Base-by-base conservation (phyloP, 1,284 basidiomycete genomes). In the Singerocomus inundabilis region DNA sequence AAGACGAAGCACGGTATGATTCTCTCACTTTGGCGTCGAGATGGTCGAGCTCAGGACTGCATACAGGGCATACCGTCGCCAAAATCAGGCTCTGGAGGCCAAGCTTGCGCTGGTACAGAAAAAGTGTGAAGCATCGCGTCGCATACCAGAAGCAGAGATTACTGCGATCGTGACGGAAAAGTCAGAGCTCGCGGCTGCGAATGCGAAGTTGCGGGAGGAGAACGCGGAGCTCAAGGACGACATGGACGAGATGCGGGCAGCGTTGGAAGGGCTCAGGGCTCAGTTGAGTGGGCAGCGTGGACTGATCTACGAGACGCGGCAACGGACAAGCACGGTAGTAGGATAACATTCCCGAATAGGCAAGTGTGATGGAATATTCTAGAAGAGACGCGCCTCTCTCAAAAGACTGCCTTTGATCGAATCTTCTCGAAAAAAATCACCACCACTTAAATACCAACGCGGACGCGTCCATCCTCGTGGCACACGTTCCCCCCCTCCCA, bases 211-310 rank as follows among this genome's bases (percentile, higher is more conserved):
- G 43, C 71, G 72, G 28, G 78, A 79, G 25, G 78, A 85, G 55
- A 87, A 87, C 50, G 67, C 67, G 6, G 74, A 79, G 16, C 59
- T 86, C 53, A 75, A 75, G 48, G 82, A 85, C 25, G 80, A 86
- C 58, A 67, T 86, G 38, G 84, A 89, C 54, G 88, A 91, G 60
- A 67, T 88, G 69, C 78, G 76, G 48, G 83, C 79, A 25, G 85
- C 84, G 75, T 70, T 88, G n/a, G 85, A 88, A 59, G 60, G 81
- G 25, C 62, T 88, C 57, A 84, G 77, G 58, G 77, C 71, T 44
- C 78, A 81, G 58, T 63, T 76, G 43, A 74, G 70, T 44, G 76
- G 79, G 18, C 72, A 69, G 48, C 71, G 67, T 34, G 76, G 79
- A 13, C 55, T 82, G 44, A 62, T 74, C 30, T 64, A 60, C 45